Percentiles rank a stretch among this genome's conserved stretches.
These are phyloP conservation scores for Rubroshorea leprosula DNA, from an alignment of 345 rosid genomes.

Conservation along the genomic window DNA sequence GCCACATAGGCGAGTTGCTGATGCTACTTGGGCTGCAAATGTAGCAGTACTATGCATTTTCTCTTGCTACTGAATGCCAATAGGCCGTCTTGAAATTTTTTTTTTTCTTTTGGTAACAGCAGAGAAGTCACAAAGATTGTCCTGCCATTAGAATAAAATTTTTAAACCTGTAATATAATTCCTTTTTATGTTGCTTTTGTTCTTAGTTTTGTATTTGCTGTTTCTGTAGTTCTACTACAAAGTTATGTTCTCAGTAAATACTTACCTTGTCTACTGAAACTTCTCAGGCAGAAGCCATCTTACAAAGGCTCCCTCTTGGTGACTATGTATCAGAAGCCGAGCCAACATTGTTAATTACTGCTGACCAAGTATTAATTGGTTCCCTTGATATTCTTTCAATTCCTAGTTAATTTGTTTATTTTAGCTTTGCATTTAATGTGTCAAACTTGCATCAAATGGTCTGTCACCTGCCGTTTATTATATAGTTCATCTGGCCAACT, in stretches of 20 bases:
- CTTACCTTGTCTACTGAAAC: slow-evolving; percentile 26
- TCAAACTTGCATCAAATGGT: slow-evolving; percentile 6
- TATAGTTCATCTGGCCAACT: too few species aligned
- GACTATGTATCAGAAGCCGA: slow-evolving; percentile 44
- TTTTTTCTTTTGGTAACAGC: neutral
- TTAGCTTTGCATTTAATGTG: slow-evolving; percentile 3
- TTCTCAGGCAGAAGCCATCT: slow-evolving; percentile 82
- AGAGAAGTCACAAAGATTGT: neutral
- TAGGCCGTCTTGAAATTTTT: neutral
- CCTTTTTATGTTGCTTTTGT: neutral
- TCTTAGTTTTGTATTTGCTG: neutral
- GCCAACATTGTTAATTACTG: slow-evolving; percentile 58
- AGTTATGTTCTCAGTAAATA: neutral
- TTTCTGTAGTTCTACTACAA: neutral
- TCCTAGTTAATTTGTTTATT: slow-evolving; percentile 2
- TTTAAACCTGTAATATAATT: neutral
- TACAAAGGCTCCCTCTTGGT: slow-evolving; percentile 42
- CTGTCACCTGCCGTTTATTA: neutral
- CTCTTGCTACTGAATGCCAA: slow-evolving; percentile 1
- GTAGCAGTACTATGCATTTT: neutral
- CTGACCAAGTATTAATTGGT: slow-evolving; percentile 70
- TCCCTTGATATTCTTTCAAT: slow-evolving; percentile 6
- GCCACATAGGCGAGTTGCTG: neutral
- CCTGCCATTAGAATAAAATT: neutral
- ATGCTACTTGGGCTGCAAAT: neutral